Base-by-base conservation (phyloP, 345 rosid genomes). In the Linum tenue region DNA sequence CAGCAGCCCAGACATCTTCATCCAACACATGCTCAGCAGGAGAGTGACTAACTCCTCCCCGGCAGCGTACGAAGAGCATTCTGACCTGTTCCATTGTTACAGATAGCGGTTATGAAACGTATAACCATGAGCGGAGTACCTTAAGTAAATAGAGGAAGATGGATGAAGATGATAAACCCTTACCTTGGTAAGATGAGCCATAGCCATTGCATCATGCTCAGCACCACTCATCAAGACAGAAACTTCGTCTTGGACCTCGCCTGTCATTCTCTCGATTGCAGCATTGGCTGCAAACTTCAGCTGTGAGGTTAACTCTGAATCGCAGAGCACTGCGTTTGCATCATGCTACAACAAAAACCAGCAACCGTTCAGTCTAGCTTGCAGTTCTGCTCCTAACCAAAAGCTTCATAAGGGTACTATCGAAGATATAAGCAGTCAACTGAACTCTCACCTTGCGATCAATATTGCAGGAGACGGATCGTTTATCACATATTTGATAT, bases 171-270 rank as follows among this genome's bases (percentile, higher is more conserved):
- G 67, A 39, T 48, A 15, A 12, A 10, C 3, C 15, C 75, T 2
- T 64, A 90, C 99, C 97, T 84, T 88, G 15, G 97, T 88, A 59
- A 94, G 78, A 80, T 85, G 83, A 72, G 99, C 79, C 79, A 94
- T 84, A 44, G 97, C 97, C 99, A 94, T 90, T 12, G 96, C 97
- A 79, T 90, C 99, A 43, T 90, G 99, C 60, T 97, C 99, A 42
- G 99, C 99, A 57, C 99, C 99, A 5, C 99, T 94, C 95, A 90
- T 88, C 43, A 94, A 79, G 5, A 80, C 82, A 0, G 99, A 96
- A 65, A 87, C 84, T 68, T 85, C 90, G 9, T 84, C 88, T 64
- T 79, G 85, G 39, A 71, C 59, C 72, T 79, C 91, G 40, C 87
- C 84, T 1, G 84, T 78, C 82, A 88, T 84, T 77, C 75, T 81